Evolutionary conservation across 1,139 yeast genomes (phyloP).

Genomic region (Magnusiomyces magnusii): DNA sequence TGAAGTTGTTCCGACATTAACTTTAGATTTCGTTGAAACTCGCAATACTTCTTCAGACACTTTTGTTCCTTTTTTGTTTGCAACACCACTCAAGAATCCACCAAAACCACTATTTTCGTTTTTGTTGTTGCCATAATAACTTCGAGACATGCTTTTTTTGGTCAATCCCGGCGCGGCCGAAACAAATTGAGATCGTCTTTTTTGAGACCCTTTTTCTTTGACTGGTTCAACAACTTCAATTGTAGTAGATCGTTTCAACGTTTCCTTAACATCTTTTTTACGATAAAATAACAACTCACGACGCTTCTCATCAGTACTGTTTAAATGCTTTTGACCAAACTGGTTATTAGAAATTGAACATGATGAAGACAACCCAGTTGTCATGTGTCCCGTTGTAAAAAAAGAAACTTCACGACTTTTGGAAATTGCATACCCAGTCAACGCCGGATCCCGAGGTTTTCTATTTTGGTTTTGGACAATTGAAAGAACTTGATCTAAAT

Average conservation of each 20-base stretch:
- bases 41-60: background rate
- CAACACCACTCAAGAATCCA: background rate
- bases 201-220: slow-evolving; percentile 40
- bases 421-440: slow-evolving; percentile 15
- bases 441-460: slow-evolving; percentile 9
- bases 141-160: background rate
- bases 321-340: background rate
- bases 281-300: slow-evolving; percentile 47
- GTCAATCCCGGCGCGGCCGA: background rate
- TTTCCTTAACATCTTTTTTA: slow-evolving; percentile 25
- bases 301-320: background rate
- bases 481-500: slow-evolving; percentile 38
- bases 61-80: background rate
- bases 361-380: slow-evolving; percentile 8
- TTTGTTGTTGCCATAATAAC: background rate
- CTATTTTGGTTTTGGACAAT: slow-evolving; percentile 9
- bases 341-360: background rate
- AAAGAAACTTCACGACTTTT: slow-evolving; percentile 13
- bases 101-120: background rate
- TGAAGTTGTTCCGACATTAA: slow-evolving; percentile 19
- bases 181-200: slow-evolving; percentile 27
- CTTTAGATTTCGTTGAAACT: slow-evolving; percentile 1
- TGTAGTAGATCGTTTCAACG: slow-evolving; percentile 21
- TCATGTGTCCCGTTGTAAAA: slow-evolving; percentile 13
- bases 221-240: slow-evolving; percentile 39